Evolutionary conservation across 2,329 filamentous ascomycete species (phyloP).

Genomic region (Trichoderma guizhouense): DNA sequence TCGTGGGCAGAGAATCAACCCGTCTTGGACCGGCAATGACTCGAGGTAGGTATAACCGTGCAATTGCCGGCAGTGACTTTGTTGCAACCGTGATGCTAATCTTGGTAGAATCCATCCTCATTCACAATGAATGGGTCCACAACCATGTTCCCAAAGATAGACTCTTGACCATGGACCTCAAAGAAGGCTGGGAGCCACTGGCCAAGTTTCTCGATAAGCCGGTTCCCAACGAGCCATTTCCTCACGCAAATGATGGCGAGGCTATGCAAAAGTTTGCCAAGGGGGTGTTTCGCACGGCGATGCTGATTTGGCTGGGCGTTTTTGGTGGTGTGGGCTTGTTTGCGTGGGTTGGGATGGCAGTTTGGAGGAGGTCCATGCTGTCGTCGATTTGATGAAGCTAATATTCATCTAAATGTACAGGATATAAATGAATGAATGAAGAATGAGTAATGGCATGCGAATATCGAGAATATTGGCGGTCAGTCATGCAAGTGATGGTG

Average conservation of each 20-base stretch:
- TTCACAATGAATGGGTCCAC: constrained; percentile 14
- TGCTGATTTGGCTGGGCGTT: background rate
- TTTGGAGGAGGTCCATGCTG: background rate
- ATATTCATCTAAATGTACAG: background rate
- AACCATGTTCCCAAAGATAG: background rate
- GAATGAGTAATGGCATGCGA: background rate
- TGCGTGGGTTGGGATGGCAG: background rate
- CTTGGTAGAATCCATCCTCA: background rate
- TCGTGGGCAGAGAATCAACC: background rate
- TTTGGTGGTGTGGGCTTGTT: background rate
- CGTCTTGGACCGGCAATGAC: background rate
- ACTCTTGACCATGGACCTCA: constrained; percentile 18
- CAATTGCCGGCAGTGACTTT: background rate
- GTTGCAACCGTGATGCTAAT: background rate
- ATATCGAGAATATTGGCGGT: background rate
- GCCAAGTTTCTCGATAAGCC: constrained; percentile 27
- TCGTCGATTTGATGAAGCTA: background rate
- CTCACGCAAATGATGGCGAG: constrained; percentile 27
- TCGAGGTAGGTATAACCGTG: background rate
- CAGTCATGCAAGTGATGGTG: background rate
- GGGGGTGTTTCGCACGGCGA: constrained; percentile 2
- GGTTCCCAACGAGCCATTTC: constrained; percentile 28
- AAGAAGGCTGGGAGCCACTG: constrained; percentile 30
- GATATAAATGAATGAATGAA: background rate
- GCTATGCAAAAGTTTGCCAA: constrained; percentile 6